phyloP scores from a whole-genome alignment of 2,329 filamentous ascomycete genomes.

The Daldinia sp. region DNA sequence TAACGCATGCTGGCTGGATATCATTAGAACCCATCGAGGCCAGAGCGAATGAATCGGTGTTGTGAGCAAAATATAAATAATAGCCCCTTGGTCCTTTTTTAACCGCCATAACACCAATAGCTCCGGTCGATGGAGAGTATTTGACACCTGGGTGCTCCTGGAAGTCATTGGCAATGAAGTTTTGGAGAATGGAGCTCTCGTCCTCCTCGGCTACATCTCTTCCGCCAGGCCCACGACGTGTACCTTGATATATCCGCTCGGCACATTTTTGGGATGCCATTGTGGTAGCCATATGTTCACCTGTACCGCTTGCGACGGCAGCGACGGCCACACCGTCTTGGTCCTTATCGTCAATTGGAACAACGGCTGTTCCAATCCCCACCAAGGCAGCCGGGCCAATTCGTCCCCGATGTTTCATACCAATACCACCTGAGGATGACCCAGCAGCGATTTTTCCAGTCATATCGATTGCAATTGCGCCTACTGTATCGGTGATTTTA shows the following conservation, averaged over 20 bases:
- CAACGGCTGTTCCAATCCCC: constrained; percentile 86
- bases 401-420: constrained; percentile 95
- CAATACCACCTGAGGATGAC: constrained; percentile 96
- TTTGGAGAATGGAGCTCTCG: constrained; percentile 76
- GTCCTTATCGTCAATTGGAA: constrained; percentile 79
- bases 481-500: constrained; percentile 88
- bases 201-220: constrained; percentile 72
- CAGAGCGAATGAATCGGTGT: constrained; percentile 87
- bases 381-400: constrained; percentile 93
- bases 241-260: constrained; percentile 80
- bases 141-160: constrained; percentile 88
- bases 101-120: constrained; percentile 89
- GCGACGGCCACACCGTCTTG: constrained; percentile 75
- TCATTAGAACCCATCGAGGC: constrained; percentile 89
- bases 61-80: constrained; percentile 93
- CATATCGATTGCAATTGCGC: constrained; percentile 90
- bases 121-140: constrained; percentile 80
- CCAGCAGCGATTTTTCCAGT: constrained; percentile 90
- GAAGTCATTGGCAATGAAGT: constrained; percentile 88
- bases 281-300: constrained; percentile 97
- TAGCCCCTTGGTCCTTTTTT: constrained; percentile 82
- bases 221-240: constrained; percentile 67
- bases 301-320: constrained; percentile 90
- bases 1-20: constrained; percentile 77
- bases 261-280: constrained; percentile 89